Base-by-base conservation (phyloP, 2,329 filamentous ascomycete genomes). In the Fusarium praegraminearum region DNA sequence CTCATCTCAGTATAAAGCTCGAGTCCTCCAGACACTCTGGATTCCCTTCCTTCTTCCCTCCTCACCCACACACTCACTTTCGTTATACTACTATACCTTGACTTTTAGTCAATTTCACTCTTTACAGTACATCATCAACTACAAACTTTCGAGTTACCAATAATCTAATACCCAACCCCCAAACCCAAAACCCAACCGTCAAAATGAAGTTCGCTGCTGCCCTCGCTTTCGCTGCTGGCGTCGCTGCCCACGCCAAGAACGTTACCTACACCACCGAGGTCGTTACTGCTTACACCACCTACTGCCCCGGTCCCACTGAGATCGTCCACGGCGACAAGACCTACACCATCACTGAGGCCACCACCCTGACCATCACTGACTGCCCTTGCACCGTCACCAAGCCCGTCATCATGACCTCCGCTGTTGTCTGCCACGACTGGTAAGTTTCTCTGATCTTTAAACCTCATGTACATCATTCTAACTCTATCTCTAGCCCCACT, bases 281-380 rank as follows among this genome's bases (percentile, higher is more conserved):
- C 71, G 86, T 93, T 70, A 89, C 88, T 62, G 80, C 83, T 62
- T 87, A 87, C 83, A 89, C 86, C 81, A 93, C 91, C 78, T 92
- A 85, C 88, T 93, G 91, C 88, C 90, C 91, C 24, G 83, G 77
- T 72, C 79, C 91, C 71, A 93, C 91, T 74, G 80, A 83, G 74
- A 81, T 93, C 80, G 87, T 86, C 76, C 84, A 91, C 82, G 86
- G 85, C 78, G 83, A 81, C 81, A 83, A 86, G 79, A 92, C 90
- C 81, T 92, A 91, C 86, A 90, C 86, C 75, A 83, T 93, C 81
- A 89, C 89, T 71, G 83, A 86, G 82, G 87, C 90, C 78, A 90
- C 89, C 79, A 90, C 88, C 79, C 80, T 91, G 80, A 92, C 90
- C 83, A 87, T 92, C 85, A 88, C 88, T 75, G 84, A 90, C 85